Conservation (phyloP, 306 rosid genomes). For the Quercus alba region DNA sequence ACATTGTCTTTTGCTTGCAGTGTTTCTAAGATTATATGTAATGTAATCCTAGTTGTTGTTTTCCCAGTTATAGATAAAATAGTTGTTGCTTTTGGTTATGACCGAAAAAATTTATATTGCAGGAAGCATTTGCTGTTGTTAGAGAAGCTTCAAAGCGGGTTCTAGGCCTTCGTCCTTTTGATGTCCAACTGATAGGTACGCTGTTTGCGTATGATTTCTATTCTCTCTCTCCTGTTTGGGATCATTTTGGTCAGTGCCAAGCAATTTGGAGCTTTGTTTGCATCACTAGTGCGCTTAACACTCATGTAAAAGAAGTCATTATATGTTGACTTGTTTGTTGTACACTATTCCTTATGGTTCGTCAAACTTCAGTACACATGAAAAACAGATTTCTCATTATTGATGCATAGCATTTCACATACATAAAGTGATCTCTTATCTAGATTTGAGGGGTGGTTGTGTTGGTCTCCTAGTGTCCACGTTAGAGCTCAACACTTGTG, state of each 20-base stretch:
- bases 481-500: neutral
- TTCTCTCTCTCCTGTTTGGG: neutral
- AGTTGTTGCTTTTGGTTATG: slow-evolving; percentile 2
- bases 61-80: neutral
- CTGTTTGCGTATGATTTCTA: neutral
- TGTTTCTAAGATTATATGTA: neutral
- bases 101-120: slow-evolving; percentile 10
- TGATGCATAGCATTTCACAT: neutral
- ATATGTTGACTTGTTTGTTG: neutral
- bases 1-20: neutral
- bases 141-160: slow-evolving; percentile 95
- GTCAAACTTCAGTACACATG: neutral
- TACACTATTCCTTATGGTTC: neutral
- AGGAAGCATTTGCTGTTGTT: slow-evolving; percentile 96
- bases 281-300: neutral
- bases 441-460: neutral
- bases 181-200: slow-evolving; percentile 84
- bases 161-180: slow-evolving; percentile 94
- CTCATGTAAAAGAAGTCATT: neutral
- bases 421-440: neutral
- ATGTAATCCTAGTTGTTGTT: neutral
- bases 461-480: neutral
- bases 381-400: neutral
- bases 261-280: neutral
- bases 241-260: neutral